These are phyloP conservation scores for Lachancea kluyveri DNA, from an alignment of 805 yeast species.

Conservation along the genomic window DNA sequence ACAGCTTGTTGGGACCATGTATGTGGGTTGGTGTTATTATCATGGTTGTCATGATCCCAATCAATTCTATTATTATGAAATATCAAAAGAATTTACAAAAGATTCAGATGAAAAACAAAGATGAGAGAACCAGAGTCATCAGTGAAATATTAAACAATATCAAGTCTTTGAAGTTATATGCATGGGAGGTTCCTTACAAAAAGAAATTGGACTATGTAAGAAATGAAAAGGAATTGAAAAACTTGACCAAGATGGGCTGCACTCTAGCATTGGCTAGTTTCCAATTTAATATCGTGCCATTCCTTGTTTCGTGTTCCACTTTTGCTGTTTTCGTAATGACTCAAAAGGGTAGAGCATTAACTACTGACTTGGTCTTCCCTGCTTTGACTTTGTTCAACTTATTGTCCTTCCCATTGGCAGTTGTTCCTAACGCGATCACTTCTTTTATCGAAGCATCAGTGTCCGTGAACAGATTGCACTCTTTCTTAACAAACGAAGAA, in stretches of 20 bases:
- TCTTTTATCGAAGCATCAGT: constrained; percentile 84
- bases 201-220: constrained; percentile 72
- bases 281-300: constrained; percentile 83
- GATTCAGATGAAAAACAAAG: constrained; percentile 83
- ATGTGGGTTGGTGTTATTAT: constrained; percentile 95
- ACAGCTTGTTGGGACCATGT: constrained; percentile 72
- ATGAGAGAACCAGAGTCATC: constrained; percentile 83
- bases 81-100: constrained; percentile 70
- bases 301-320: constrained; percentile 81
- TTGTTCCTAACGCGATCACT: constrained; percentile 85
- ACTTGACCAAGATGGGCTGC: constrained; percentile 66
- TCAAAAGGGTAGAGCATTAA: constrained; percentile 55
- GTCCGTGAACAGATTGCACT: constrained; percentile 66
- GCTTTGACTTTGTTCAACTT: constrained; percentile 85
- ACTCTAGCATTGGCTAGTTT: constrained; percentile 66
- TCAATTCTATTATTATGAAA: constrained; percentile 65
- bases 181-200: constrained; percentile 90
- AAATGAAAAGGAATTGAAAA: constrained; percentile 77
- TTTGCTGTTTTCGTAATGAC: constrained; percentile 72
- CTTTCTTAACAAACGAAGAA: constrained; percentile 70
- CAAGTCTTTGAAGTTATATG: constrained; percentile 86
- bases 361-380: constrained; percentile 89
- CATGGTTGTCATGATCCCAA: constrained; percentile 71
- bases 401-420: constrained; percentile 85
- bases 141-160: constrained; percentile 87